phyloP scores from a whole-genome alignment of 306 rosid species.

The Castanea crenata region DNA sequence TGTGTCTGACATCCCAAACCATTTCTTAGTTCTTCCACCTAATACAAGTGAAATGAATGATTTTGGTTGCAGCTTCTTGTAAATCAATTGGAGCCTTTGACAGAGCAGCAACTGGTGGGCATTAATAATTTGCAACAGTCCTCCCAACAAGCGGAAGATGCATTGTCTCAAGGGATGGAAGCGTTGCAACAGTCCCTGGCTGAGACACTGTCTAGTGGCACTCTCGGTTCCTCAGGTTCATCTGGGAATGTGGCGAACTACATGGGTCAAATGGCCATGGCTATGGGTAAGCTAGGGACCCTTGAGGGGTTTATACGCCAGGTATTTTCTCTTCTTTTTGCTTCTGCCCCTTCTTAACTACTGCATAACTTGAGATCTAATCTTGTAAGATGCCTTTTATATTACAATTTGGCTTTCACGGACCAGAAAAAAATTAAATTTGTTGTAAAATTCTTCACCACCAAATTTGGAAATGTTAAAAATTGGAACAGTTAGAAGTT shows the following conservation, averaged over 20 bases:
- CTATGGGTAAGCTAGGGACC: slow-evolving; percentile 95
- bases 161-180: slow-evolving; percentile 98
- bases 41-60: slow-evolving; percentile 6
- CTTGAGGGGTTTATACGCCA: slow-evolving; percentile 92
- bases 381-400: neutral
- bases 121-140: slow-evolving; percentile 89
- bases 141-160: slow-evolving; percentile 98
- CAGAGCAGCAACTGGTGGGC: slow-evolving; percentile 86
- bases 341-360: neutral
- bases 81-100: slow-evolving; percentile 89
- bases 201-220: slow-evolving; percentile 76
- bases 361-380: neutral
- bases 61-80: slow-evolving; percentile 70
- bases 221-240: slow-evolving; percentile 72
- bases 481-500: neutral
- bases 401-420: neutral
- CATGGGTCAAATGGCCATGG: slow-evolving; percentile 99
- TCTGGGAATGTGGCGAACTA: slow-evolving; percentile 92
- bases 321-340: slow-evolving; percentile 42
- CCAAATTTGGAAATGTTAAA: neutral
- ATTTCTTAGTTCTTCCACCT: slow-evolving; percentile 15
- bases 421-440: neutral
- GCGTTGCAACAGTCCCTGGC: slow-evolving; percentile 93
- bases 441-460: neutral
- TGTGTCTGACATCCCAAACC: neutral